Conservation (phyloP, 345 rosid species). For the Atalantia buxifolia region DNA sequence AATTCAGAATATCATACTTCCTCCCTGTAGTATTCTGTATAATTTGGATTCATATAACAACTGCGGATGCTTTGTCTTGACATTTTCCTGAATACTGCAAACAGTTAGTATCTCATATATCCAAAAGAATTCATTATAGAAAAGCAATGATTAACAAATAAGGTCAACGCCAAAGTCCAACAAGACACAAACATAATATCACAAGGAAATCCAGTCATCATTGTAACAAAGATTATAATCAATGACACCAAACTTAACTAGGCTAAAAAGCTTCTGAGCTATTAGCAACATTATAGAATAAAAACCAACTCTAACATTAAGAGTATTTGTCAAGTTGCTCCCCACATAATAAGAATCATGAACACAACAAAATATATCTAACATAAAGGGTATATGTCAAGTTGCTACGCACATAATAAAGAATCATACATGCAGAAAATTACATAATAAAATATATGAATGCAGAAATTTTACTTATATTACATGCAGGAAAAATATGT, state of each 20-base stretch:
- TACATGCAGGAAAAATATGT: background rate
- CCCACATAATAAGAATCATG: background rate
- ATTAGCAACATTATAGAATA: background rate
- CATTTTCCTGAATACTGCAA: constrained; percentile 60
- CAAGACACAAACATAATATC: background rate
- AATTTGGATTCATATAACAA: constrained; percentile 87
- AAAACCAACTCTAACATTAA: background rate
- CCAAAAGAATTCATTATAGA: background rate
- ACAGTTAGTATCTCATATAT: background rate
- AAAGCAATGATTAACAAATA: background rate
- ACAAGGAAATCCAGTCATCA: background rate
- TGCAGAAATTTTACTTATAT: background rate
- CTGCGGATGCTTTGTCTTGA: constrained; percentile 96
- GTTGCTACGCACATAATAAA: background rate
- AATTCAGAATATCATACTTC: constrained; percentile 46
- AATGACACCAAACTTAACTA: background rate
- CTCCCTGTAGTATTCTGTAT: constrained; percentile 89
- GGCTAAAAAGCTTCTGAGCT: background rate
- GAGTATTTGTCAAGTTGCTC: background rate
- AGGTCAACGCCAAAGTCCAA: background rate
- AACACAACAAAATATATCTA: background rate
- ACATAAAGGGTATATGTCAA: background rate
- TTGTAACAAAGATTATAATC: background rate
- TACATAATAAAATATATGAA: background rate
- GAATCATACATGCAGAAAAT: background rate